phyloP scores from a whole-genome alignment of 108 stramenopile species.

The Conticribra guillardii region DNA sequence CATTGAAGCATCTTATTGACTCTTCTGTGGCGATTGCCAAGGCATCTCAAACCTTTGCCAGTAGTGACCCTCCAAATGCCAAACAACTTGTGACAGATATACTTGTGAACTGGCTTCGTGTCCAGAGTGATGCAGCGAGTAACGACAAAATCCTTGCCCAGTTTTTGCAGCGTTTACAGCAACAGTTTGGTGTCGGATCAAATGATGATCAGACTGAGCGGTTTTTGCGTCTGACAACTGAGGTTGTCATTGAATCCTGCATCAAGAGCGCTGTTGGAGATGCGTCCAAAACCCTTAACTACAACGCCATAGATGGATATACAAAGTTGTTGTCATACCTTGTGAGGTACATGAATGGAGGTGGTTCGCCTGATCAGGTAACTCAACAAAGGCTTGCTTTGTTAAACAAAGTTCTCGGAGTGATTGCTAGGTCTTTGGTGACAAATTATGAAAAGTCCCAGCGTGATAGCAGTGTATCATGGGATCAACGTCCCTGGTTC shows the following conservation, averaged over 20 bases:
- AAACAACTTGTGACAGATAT: slow-evolving; percentile 89
- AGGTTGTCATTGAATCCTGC: slow-evolving; percentile 90
- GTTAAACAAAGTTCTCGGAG: slow-evolving; percentile 92
- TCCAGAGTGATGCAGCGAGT: slow-evolving; percentile 80
- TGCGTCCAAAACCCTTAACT: slow-evolving; percentile 61
- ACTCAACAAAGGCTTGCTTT: slow-evolving; percentile 74
- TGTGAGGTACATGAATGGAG: slow-evolving; percentile 82
- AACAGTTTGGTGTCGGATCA: slow-evolving; percentile 90
- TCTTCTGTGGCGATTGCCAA: slow-evolving; percentile 75
- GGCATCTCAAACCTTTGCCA: slow-evolving; percentile 59
- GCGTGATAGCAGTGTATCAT: slow-evolving; percentile 35
- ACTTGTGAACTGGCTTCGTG: slow-evolving; percentile 95
- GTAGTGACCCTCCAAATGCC: slow-evolving; percentile 78
- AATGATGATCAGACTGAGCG: slow-evolving; percentile 93
- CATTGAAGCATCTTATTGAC: slow-evolving; percentile 58
- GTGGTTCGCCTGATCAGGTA: slow-evolving; percentile 65
- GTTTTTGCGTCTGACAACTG: slow-evolving; percentile 92
- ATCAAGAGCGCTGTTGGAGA: slow-evolving; percentile 55
- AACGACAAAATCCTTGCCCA: slow-evolving; percentile 91
- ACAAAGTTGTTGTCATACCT: slow-evolving; percentile 90
- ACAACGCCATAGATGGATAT: slow-evolving; percentile 93
- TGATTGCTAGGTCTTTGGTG: slow-evolving; percentile 82
- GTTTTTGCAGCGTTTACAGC: slow-evolving; percentile 88
- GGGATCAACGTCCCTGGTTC: slow-evolving; percentile 99
- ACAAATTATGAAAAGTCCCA: slow-evolving; percentile 68